Percentiles rank a stretch among this genome's conserved stretches.
Evolutionary conservation across 441 rosid genomes (phyloP).

Genomic region (Adansonia grandidieri): DNA sequence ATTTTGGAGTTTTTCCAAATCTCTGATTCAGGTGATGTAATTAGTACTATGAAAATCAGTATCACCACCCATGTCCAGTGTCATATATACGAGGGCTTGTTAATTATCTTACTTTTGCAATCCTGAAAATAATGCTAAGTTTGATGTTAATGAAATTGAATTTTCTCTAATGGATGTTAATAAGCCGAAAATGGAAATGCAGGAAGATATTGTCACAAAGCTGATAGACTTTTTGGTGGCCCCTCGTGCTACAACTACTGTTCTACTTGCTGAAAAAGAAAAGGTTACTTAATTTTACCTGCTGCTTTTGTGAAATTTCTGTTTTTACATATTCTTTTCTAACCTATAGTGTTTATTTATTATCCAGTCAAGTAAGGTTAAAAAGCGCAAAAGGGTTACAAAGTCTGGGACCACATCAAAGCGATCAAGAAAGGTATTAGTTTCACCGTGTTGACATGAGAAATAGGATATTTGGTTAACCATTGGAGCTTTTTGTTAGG

Average conservation of each 20-base stretch:
- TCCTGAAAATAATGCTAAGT: not conserved
- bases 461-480: slow-evolving; percentile 11
- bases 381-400: slow-evolving; percentile 71
- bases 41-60: not conserved
- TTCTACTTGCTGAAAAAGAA: slow-evolving; percentile 70
- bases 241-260: slow-evolving; percentile 71
- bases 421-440: slow-evolving; percentile 64
- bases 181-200: slow-evolving; percentile 29
- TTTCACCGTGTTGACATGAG: slow-evolving; percentile 8
- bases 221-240: slow-evolving; percentile 83
- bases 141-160: slow-evolving; percentile 15
- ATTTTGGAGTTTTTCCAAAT: not conserved
- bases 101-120: not conserved
- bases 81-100: not conserved
- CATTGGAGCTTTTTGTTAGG: not conserved
- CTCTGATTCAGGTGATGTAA: not conserved
- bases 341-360: slow-evolving; percentile 18
- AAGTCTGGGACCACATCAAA: slow-evolving; percentile 59
- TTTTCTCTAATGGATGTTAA: not conserved
- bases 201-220: slow-evolving; percentile 77
- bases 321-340: not conserved
- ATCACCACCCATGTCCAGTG: not conserved
- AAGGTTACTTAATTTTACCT: slow-evolving; percentile 39
- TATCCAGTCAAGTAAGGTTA: slow-evolving; percentile 61
- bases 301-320: not conserved